Percentiles rank a stretch among this genome's conserved stretches.
phyloP scores from a whole-genome alignment of 225 moss, liverwort and hornwort species.

The Anthoceros angustus region DNA sequence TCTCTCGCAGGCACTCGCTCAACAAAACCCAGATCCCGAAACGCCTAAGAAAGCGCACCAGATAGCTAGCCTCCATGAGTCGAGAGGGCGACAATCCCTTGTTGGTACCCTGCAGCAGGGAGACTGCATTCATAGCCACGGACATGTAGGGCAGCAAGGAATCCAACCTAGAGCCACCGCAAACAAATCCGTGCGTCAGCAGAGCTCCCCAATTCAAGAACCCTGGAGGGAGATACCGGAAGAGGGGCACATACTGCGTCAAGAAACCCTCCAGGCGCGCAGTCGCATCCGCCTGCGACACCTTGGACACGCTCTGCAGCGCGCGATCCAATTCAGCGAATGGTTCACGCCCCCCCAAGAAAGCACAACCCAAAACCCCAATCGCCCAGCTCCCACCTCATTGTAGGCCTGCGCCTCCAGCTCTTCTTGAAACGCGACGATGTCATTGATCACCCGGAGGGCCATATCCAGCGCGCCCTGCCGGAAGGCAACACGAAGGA shows the following conservation, averaged over 20 bases:
- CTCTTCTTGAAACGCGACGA: conserved; percentile 43
- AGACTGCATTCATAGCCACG: conserved; percentile 46
- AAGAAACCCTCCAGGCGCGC: conserved; percentile 37
- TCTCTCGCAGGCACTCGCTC: neutral
- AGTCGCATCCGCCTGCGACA: conserved; percentile 47
- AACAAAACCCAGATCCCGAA: neutral
- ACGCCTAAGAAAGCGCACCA: conserved; percentile 20
- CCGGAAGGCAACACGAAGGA: conserved; percentile 6
- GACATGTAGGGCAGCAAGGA: conserved; percentile 37
- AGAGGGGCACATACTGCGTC: conserved; percentile 25
- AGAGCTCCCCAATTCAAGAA: too few relatives aligned
- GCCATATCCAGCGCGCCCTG: conserved; percentile 48
- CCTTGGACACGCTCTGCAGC: conserved; percentile 33
- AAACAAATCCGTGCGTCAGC: conserved; percentile 5
- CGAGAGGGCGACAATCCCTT: conserved; percentile 44
- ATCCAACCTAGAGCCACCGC: conserved; percentile 41
- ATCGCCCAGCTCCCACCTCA: conserved; percentile 23
- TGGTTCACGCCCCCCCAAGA: neutral
- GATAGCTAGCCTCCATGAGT: conserved; percentile 37
- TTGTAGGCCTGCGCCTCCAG: conserved; percentile 51
- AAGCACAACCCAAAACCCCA: neutral
- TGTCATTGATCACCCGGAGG: conserved; percentile 34
- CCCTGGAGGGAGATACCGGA: too few relatives aligned
- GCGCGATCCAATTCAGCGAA: neutral
- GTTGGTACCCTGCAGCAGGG: conserved; percentile 33